These are phyloP conservation scores for Achlya hypogyna DNA, from an alignment of 352 stramenopile genomes.

Conservation along the genomic window DNA sequence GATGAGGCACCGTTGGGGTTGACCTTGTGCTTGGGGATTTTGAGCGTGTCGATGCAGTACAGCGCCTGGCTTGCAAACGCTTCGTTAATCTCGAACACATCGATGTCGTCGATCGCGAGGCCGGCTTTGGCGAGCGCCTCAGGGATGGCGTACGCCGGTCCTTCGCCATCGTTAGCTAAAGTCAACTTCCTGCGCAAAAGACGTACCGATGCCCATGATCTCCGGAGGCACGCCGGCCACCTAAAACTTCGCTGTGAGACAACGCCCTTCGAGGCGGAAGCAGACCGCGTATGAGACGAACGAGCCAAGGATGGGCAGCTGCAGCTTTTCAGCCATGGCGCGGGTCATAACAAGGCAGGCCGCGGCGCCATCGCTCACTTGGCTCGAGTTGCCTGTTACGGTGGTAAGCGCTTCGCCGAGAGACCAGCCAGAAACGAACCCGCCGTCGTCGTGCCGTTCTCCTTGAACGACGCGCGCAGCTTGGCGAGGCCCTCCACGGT, in stretches of 20 bases:
- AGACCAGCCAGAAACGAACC: too few species aligned
- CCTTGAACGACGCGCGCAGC: slow-evolving; percentile 73
- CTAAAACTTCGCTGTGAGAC: background rate
- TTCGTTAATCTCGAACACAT: slow-evolving; percentile 90
- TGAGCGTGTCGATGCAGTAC: slow-evolving; percentile 74
- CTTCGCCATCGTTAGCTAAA: background rate
- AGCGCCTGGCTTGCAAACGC: slow-evolving; percentile 82
- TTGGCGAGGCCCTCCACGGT: slow-evolving; percentile 58
- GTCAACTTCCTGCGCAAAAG: background rate
- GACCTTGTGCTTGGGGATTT: slow-evolving; percentile 71
- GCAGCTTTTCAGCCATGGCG: slow-evolving; percentile 65
- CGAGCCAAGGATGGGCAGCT: slow-evolving; percentile 68
- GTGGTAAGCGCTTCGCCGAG: too few species aligned
- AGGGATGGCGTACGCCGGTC: slow-evolving; percentile 72
- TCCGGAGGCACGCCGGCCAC: slow-evolving; percentile 73
- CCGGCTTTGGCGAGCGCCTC: slow-evolving; percentile 57
- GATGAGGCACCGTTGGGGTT: slow-evolving; percentile 69
- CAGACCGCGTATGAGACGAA: slow-evolving; percentile 71
- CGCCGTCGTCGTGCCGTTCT: slow-evolving; percentile 64
- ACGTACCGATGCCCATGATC: slow-evolving; percentile 70
- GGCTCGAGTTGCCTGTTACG: slow-evolving; percentile 63
- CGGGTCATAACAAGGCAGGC: slow-evolving; percentile 82
- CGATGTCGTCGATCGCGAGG: slow-evolving; percentile 67
- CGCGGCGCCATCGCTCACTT: slow-evolving; percentile 84
- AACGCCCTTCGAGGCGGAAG: background rate